These are phyloP conservation scores for Ceratonia siliqua DNA, from an alignment of 306 rosid species.

Conservation along the genomic window DNA sequence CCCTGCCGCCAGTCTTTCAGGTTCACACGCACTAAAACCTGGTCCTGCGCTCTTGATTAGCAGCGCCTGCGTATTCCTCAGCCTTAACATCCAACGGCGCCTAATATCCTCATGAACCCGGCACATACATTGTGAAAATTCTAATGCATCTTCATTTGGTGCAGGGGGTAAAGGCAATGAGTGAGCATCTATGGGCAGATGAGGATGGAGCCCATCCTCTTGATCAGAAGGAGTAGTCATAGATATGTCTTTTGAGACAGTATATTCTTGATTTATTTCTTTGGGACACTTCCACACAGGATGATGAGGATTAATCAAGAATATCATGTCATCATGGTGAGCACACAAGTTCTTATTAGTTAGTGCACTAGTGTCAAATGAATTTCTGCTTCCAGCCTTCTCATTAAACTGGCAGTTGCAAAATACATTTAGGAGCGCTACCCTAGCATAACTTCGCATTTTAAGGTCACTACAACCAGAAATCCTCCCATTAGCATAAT, in stretches of 20 bases:
- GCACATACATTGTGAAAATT: no score
- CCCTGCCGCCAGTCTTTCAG: no score
- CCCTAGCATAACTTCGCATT: conserved; percentile 87
- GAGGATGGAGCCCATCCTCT: no score
- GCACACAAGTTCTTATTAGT: conserved; percentile 57
- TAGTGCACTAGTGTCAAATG: conserved; percentile 40
- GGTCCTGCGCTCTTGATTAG: no score
- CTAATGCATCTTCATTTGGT: no score
- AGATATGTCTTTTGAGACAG: conserved; percentile 36
- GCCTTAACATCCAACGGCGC: no score
- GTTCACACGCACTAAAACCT: no score
- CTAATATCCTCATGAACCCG: no score
- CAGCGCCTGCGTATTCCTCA: no score
- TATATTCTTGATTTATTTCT: conserved; percentile 39
- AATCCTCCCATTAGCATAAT: conserved; percentile 81
- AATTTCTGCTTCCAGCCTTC: conserved; percentile 42
- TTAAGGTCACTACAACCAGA: conserved; percentile 89
- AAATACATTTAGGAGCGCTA: conserved; percentile 69
- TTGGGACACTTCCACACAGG: conserved; percentile 81
- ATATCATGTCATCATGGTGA: conserved; percentile 72
- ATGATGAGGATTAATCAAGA: conserved; percentile 81
- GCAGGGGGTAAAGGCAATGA: no score
- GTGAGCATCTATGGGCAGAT: no score
- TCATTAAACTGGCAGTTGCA: conserved; percentile 45
- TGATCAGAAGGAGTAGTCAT: conserved; percentile 33